These are phyloP conservation scores for Trichoderma gamsii DNA, from an alignment of 495 filamentous ascomycete genomes.

Conservation along the genomic window DNA sequence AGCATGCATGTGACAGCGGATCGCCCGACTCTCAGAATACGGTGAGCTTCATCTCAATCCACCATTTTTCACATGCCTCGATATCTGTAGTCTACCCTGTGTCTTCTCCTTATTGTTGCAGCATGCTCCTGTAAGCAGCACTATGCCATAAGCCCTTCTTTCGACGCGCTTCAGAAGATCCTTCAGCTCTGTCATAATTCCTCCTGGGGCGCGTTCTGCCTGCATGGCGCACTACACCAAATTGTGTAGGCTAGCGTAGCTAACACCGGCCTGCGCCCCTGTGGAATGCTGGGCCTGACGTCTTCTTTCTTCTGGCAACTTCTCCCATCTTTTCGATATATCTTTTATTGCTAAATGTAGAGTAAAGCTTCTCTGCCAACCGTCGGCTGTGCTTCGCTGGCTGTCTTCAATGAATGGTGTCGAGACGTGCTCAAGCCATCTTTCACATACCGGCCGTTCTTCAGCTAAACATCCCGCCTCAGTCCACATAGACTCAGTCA, in stretches of 20 bases:
- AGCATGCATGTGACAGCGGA: no score
- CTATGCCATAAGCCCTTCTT: background rate
- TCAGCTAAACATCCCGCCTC: background rate
- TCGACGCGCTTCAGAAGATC: background rate
- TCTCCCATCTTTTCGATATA: background rate
- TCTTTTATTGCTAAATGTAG: background rate
- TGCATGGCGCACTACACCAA: constrained; percentile 10
- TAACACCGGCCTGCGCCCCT: background rate
- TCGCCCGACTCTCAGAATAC: no score
- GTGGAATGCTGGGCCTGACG: background rate
- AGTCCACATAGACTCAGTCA: background rate
- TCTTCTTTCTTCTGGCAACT: background rate
- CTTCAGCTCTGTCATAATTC: background rate
- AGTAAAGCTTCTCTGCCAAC: background rate
- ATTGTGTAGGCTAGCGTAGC: background rate
- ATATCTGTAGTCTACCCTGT: no score
- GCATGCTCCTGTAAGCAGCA: background rate
- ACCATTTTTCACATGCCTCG: no score
- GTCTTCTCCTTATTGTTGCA: no score
- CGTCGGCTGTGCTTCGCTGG: background rate
- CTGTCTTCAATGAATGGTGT: background rate
- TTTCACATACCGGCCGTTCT: background rate
- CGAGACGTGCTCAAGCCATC: background rate
- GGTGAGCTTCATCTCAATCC: no score
- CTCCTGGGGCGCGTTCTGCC: background rate